Evolutionary conservation across 2,329 filamentous ascomycete species (phyloP).

Genomic region (Fusarium albidum): DNA sequence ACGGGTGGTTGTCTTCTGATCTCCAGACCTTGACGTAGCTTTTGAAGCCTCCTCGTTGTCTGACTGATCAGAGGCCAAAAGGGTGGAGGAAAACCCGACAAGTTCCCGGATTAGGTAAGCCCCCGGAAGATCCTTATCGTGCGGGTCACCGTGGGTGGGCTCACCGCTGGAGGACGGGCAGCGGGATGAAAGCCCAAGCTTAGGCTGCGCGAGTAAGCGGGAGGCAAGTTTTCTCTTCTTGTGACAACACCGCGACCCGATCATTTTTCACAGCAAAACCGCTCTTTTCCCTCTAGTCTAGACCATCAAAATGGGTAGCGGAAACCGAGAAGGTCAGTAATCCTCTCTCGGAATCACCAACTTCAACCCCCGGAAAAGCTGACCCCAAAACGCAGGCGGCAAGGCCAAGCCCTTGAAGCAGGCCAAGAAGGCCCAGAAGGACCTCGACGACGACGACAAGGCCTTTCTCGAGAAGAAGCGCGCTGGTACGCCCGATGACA

Average conservation of each 20-base stretch:
- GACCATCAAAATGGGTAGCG: constrained; percentile 47
- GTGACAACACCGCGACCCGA: constrained; percentile 27
- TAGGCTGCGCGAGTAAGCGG: constrained; percentile 31
- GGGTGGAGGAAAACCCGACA: constrained; percentile 24
- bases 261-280: constrained; percentile 20
- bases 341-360: neutral
- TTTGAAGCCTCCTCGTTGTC: constrained; percentile 2
- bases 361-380: constrained; percentile 10
- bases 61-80: constrained; percentile 14
- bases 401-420: constrained; percentile 88
- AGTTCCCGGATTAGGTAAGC: constrained; percentile 38
- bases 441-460: constrained; percentile 86
- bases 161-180: constrained; percentile 20
- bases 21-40: constrained; percentile 35
- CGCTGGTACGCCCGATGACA: constrained; percentile 70
- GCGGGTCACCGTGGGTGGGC: constrained; percentile 23
- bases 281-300: constrained; percentile 12
- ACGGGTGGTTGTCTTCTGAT: constrained; percentile 4
- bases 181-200: constrained; percentile 17
- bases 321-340: constrained; percentile 49
- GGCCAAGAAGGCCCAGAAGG: constrained; percentile 83
- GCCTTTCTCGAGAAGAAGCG: constrained; percentile 85
- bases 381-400: constrained; percentile 64
- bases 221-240: constrained; percentile 38
- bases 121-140: constrained; percentile 33